phyloP scores from a whole-genome alignment of 2,329 filamentous ascomycete genomes.

The Pyricularia sp. region DNA sequence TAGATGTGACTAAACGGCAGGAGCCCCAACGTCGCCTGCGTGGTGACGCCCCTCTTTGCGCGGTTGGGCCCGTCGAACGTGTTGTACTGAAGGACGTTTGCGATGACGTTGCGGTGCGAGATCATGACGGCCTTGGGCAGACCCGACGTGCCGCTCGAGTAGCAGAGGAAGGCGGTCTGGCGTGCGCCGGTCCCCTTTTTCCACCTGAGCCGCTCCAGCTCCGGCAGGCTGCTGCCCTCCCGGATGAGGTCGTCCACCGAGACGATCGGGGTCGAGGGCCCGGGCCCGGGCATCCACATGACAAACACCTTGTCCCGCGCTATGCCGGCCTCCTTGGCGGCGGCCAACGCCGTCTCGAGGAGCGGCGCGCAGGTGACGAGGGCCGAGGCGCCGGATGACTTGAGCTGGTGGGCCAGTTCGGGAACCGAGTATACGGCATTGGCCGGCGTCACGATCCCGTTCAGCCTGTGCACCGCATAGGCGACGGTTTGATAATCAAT shows the following conservation, averaged over 20 bases:
- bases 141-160: conserved; percentile 58
- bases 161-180: conserved; percentile 54
- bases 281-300: conserved; percentile 43
- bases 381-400: conserved; percentile 48
- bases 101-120: conserved; percentile 60
- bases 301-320: conserved; percentile 50
- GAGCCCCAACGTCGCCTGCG: conserved; percentile 41
- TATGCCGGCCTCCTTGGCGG: conserved; percentile 46
- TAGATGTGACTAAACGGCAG: conserved; percentile 72
- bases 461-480: conserved; percentile 41
- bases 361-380: conserved; percentile 58
- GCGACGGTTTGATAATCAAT: conserved; percentile 49
- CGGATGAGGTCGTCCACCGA: conserved; percentile 49
- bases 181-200: conserved; percentile 40
- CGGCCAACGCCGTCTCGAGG: conserved; percentile 47
- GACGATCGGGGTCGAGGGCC: conserved; percentile 35
- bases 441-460: conserved; percentile 50
- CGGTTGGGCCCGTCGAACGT: conserved; percentile 23
- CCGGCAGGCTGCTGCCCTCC: conserved; percentile 22
- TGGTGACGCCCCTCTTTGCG: conserved; percentile 16
- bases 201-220: conserved; percentile 36
- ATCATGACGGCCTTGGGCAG: conserved; percentile 70
- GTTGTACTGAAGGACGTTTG: conserved; percentile 48
- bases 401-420: conserved; percentile 56
- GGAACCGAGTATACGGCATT: conserved; percentile 55